phyloP scores from a whole-genome alignment of 208 protist species.

The Leishmania arabica region DNA sequence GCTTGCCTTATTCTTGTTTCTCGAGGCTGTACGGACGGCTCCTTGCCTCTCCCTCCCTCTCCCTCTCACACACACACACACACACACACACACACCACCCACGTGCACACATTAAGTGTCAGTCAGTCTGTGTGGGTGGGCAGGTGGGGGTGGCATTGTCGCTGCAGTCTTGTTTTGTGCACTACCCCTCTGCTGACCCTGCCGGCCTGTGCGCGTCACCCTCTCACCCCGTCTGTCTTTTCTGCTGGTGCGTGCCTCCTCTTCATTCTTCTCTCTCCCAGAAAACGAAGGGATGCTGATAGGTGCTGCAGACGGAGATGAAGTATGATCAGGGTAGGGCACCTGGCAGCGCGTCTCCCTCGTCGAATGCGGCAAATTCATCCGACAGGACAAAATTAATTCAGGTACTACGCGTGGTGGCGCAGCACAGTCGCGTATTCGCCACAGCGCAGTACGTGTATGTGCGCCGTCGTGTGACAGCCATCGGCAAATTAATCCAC shows the following conservation, averaged over 20 bases:
- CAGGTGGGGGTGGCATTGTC: neutral
- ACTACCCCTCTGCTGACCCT: neutral
- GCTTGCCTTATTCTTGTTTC: neutral
- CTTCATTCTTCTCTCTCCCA: neutral
- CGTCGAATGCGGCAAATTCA: neutral
- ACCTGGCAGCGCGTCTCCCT: neutral
- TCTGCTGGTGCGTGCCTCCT: neutral
- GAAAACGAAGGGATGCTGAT: neutral
- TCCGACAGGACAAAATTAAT: neutral
- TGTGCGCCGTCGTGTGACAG: conserved; percentile 12
- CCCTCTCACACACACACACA: too few species aligned
- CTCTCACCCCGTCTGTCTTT: neutral
- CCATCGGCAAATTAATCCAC: conserved; percentile 28
- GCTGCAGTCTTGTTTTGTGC: neutral
- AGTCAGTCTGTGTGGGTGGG: neutral
- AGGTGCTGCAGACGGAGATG: neutral
- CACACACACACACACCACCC: too few species aligned
- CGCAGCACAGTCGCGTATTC: neutral
- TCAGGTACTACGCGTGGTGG: neutral
- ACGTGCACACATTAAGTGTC: neutral
- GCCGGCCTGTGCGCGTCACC: neutral
- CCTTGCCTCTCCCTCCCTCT: neutral
- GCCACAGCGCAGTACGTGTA: neutral
- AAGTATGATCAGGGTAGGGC: neutral
- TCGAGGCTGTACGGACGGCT: neutral